These are phyloP conservation scores for Penicillium cataractarum DNA, from an alignment of 495 filamentous ascomycete species.

Conservation along the genomic window DNA sequence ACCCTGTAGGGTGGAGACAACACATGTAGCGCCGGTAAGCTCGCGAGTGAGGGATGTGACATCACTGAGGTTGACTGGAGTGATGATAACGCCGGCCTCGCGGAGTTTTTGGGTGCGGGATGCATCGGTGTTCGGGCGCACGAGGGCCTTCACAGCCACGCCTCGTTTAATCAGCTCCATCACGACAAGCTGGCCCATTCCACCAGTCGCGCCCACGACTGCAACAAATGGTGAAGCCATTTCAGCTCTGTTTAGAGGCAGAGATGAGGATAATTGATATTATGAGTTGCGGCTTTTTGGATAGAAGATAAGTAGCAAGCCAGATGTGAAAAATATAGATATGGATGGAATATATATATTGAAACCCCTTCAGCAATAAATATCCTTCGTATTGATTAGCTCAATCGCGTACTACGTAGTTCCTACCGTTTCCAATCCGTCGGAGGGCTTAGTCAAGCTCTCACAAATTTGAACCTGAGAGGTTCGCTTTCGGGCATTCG, in stretches of 20 bases:
- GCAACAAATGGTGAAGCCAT: constrained; percentile 19
- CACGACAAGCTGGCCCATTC: constrained; percentile 17
- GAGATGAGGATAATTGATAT: background rate
- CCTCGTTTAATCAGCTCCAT: constrained; percentile 14
- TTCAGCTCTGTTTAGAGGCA: background rate
- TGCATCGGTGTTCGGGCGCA: constrained; percentile 21
- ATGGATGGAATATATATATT: too few relatives aligned
- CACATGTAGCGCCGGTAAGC: constrained; percentile 8
- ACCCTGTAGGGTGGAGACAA: constrained; percentile 18
- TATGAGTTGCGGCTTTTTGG: background rate
- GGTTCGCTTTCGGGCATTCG: too few relatives aligned
- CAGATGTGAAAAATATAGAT: too few relatives aligned
- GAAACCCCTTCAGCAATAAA: too few relatives aligned
- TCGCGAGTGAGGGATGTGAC: constrained; percentile 13
- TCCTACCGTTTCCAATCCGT: too few relatives aligned
- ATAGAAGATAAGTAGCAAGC: too few relatives aligned
- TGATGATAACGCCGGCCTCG: constrained; percentile 10
- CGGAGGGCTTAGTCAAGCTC: too few relatives aligned
- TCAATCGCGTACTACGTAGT: too few relatives aligned
- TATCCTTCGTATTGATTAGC: too few relatives aligned
- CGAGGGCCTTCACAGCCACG: constrained; percentile 22
- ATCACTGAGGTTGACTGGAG: constrained; percentile 8
- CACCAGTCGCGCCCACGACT: constrained; percentile 19
- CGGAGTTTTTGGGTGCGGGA: constrained; percentile 17
- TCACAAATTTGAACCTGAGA: too few relatives aligned